These are phyloP conservation scores for Aureobasidium pullulans DNA, from an alignment of 2,329 filamentous ascomycete species.

Conservation along the genomic window DNA sequence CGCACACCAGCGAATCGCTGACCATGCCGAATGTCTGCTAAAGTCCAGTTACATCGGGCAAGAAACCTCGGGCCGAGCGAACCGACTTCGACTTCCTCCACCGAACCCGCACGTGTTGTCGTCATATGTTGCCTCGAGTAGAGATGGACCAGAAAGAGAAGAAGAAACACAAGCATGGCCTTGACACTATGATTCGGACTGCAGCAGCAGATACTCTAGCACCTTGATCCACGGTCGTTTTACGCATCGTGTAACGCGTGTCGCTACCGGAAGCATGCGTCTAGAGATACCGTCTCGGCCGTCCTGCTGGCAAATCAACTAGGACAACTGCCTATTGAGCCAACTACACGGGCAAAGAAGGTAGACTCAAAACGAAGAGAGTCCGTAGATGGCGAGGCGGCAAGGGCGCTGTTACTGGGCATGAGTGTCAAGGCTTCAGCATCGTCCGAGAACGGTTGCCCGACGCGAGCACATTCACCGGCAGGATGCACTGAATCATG, in stretches of 20 bases:
- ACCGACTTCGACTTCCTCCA: too few species aligned
- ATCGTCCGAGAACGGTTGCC: not conserved
- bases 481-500: too few species aligned
- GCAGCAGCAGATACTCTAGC: conserved; percentile 27
- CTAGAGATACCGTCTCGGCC: conserved; percentile 23
- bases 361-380: conserved; percentile 20
- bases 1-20: too few species aligned
- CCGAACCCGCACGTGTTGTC: too few species aligned
- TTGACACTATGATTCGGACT: conserved; percentile 25
- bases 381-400: conserved; percentile 23
- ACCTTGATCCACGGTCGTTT: conserved; percentile 27
- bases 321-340: conserved; percentile 24
- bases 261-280: conserved; percentile 27
- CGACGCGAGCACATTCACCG: too few species aligned
- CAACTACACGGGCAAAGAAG: conserved; percentile 18
- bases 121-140: too few species aligned
- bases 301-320: conserved; percentile 26
- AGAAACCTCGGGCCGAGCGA: too few species aligned
- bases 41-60: too few species aligned
- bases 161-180: conserved; percentile 1
- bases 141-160: not conserved
- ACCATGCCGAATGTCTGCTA: too few species aligned
- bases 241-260: conserved; percentile 25
- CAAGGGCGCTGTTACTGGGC: conserved; percentile 26
- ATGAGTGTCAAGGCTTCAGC: conserved; percentile 20